Conservation (phyloP, 1,284 basidiomycete species). For the Apiotrichum montevideense region DNA sequence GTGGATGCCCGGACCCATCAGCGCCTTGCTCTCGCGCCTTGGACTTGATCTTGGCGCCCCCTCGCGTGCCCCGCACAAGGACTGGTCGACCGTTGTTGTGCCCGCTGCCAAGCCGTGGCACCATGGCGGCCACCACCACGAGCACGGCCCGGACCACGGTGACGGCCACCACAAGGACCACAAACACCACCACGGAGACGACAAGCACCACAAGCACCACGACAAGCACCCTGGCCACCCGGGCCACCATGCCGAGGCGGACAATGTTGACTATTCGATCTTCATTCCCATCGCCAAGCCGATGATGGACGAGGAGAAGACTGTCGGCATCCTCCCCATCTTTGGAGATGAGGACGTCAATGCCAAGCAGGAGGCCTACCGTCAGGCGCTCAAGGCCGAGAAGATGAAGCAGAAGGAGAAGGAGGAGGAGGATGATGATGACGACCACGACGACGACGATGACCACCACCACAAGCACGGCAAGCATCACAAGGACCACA, state of each 20-base stretch:
- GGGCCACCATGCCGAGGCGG: neutral
- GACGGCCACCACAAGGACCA: neutral
- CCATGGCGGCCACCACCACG: neutral
- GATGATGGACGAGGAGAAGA: neutral
- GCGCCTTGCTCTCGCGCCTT: constrained; percentile 3
- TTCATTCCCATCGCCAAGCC: neutral
- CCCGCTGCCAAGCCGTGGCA: neutral
- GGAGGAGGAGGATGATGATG: neutral
- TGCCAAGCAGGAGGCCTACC: neutral
- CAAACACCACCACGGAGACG: neutral
- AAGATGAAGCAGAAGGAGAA: neutral
- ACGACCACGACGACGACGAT: constrained; percentile 1
- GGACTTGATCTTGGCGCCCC: neutral
- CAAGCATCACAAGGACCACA: constrained; percentile 2
- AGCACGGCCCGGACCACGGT: neutral
- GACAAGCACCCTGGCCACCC: neutral
- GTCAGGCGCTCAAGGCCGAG: neutral
- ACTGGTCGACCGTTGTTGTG: neutral
- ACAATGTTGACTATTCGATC: neutral
- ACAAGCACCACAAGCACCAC: neutral
- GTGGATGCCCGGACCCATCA: constrained; percentile 1
- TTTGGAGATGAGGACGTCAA: constrained; percentile 3
- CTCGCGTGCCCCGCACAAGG: neutral
- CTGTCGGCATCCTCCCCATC: constrained; percentile 4
- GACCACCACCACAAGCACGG: neutral